Evolutionary conservation across 1,139 yeast species (phyloP).

Genomic region (Yamadazyma siamensis): DNA sequence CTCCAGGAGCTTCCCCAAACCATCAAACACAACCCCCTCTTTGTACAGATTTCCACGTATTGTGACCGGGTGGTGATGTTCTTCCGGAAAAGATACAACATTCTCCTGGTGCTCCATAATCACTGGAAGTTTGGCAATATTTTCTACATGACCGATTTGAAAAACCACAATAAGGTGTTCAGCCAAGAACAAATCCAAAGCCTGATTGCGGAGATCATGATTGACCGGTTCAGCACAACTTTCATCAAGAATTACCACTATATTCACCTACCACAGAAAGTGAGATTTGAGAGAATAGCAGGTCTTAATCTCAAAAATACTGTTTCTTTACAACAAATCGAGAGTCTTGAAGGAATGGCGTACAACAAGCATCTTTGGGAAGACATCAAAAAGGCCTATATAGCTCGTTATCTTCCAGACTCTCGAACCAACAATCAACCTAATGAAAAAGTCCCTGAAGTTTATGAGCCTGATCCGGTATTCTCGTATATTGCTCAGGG

Average conservation of each 20-base stretch:
- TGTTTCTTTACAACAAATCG: background rate
- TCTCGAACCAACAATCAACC: background rate
- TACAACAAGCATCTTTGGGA: constrained; percentile 14
- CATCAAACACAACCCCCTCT: background rate
- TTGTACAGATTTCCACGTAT: constrained; percentile 9
- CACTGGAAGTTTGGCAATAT: constrained; percentile 14
- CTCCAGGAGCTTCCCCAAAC: background rate
- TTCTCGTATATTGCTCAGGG: constrained; percentile 6
- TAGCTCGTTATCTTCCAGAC: constrained; percentile 1
- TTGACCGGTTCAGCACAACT: constrained; percentile 16
- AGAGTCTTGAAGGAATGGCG: constrained; percentile 3
- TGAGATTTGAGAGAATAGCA: constrained; percentile 2
- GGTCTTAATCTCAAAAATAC: constrained; percentile 8
- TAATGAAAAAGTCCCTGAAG: background rate
- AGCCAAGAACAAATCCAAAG: constrained; percentile 1
- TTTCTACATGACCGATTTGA: constrained; percentile 1
- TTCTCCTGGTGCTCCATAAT: constrained; percentile 18
- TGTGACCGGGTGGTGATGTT: constrained; percentile 19
- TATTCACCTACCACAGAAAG: constrained; percentile 18
- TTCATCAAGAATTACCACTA: constrained; percentile 16
- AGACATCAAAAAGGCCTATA: constrained; percentile 5
- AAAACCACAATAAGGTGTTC: constrained; percentile 1
- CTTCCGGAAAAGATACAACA: constrained; percentile 21
- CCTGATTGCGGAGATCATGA: constrained; percentile 22
- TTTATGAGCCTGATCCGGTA: constrained; percentile 10